A percentile compares a stretch with the other conserved stretches of the same genome.
These are phyloP conservation scores for Nymphaea colorata DNA, from an alignment of 164 flowering plant genomes.

Conservation along the genomic window DNA sequence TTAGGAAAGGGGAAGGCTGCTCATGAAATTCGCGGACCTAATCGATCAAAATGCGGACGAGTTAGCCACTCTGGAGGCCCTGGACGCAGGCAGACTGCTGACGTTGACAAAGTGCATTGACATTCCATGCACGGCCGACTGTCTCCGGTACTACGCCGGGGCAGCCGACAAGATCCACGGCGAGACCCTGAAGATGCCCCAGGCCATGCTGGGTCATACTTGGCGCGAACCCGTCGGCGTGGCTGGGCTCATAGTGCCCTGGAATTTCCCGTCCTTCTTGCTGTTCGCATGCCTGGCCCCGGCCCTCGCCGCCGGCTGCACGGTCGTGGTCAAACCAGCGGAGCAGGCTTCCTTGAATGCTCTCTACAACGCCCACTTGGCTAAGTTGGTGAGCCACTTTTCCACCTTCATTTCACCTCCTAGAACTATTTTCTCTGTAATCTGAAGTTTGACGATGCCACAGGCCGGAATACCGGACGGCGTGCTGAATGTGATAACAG, in stretches of 20 bases:
- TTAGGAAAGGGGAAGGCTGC: slow-evolving; percentile 55
- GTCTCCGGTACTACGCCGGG: slow-evolving; percentile 70
- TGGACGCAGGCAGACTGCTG: slow-evolving; percentile 62
- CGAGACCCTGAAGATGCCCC: slow-evolving; percentile 49
- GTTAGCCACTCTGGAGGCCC: slow-evolving; percentile 46
- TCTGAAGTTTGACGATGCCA: neutral
- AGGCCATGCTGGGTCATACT: slow-evolving; percentile 47
- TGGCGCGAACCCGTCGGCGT: slow-evolving; percentile 75
- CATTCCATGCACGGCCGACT: slow-evolving; percentile 29
- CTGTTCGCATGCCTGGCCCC: slow-evolving; percentile 49
- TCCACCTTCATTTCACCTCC: no score
- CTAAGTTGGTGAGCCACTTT: slow-evolving; percentile 42
- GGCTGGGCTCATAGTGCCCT: slow-evolving; percentile 68
- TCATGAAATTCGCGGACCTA: slow-evolving; percentile 63
- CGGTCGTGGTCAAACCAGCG: slow-evolving; percentile 82
- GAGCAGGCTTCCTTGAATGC: slow-evolving; percentile 81
- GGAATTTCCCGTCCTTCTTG: slow-evolving; percentile 54
- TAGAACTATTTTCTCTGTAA: neutral
- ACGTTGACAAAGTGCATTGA: slow-evolving; percentile 20
- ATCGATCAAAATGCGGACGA: slow-evolving; percentile 52
- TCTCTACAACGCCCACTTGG: slow-evolving; percentile 60
- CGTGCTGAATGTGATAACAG: slow-evolving; percentile 67
- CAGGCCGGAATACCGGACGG: slow-evolving; percentile 95
- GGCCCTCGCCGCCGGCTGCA: slow-evolving; percentile 83
- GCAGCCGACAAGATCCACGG: slow-evolving; percentile 88